phyloP scores from a whole-genome alignment of 176 grass and related monocot genomes.

The Bolboschoenus planiculmis region DNA sequence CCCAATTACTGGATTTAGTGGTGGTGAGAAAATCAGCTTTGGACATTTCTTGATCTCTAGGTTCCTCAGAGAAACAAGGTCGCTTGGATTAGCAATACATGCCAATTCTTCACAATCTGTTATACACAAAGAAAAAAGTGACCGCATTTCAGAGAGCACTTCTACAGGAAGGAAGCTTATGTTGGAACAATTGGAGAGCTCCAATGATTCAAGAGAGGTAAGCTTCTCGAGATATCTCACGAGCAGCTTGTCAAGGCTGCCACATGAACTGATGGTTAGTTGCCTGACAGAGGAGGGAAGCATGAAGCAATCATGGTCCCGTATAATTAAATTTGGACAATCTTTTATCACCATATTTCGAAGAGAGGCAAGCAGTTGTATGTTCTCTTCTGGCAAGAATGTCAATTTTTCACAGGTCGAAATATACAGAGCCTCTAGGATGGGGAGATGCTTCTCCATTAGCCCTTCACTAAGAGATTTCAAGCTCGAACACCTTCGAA shows the following conservation, averaged over 20 bases:
- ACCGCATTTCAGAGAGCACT: background rate
- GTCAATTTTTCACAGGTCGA: background rate
- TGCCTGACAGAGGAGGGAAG: background rate
- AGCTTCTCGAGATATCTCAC: constrained; percentile 3
- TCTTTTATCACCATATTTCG: background rate
- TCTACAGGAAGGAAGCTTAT: background rate
- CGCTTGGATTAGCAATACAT: constrained; percentile 2
- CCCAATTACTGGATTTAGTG: background rate
- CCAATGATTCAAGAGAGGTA: constrained; percentile 14
- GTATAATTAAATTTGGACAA: background rate
- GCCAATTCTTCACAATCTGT: constrained; percentile 9
- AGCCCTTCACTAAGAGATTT: constrained; percentile 7
- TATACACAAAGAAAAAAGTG: background rate
- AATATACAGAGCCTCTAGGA: background rate
- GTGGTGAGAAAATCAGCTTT: background rate
- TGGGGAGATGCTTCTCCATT: background rate
- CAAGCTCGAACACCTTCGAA: background rate
- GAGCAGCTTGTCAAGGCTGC: background rate
- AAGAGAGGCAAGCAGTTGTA: background rate
- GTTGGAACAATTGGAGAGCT: constrained; percentile 10
- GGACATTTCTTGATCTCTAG: constrained; percentile 14
- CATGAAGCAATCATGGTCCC: background rate
- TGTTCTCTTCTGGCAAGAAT: background rate
- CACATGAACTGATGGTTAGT: background rate
- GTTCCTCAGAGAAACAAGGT: background rate